Conservation (phyloP, 1,284 basidiomycete genomes). For the Marasmius tenuissimus region DNA sequence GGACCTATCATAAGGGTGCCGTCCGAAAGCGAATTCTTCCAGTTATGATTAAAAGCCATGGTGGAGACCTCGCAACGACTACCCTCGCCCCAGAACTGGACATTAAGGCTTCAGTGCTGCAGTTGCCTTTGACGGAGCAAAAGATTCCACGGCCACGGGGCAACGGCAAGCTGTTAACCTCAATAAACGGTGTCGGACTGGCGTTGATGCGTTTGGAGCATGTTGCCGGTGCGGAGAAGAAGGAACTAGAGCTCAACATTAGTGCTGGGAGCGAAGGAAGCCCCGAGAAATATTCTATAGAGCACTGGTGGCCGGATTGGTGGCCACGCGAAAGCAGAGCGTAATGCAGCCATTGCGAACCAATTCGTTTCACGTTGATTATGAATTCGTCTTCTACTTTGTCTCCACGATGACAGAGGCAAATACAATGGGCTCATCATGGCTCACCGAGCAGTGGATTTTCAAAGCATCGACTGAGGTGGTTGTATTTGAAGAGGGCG, state of each 20-base stretch:
- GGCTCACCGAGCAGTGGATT: slow-evolving; percentile 73
- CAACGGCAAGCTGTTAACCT: slow-evolving; percentile 65
- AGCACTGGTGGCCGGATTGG: slow-evolving; percentile 68
- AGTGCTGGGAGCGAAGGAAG: slow-evolving; percentile 24
- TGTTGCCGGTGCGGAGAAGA: slow-evolving; percentile 37
- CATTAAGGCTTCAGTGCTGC: slow-evolving; percentile 30
- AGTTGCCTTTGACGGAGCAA: slow-evolving; percentile 20
- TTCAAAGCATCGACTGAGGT: slow-evolving; percentile 25
- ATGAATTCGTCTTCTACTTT: not conserved
- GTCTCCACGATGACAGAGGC: slow-evolving; percentile 71
- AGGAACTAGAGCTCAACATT: slow-evolving; percentile 41
- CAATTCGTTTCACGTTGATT: not conserved
- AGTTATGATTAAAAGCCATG: slow-evolving; percentile 50
- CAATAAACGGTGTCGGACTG: slow-evolving; percentile 57
- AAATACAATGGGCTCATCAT: slow-evolving; percentile 84
- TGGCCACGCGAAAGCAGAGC: slow-evolving; percentile 47
- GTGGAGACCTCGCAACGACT: not conserved
- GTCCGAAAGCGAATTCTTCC: slow-evolving; percentile 92
- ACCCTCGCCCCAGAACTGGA: slow-evolving; percentile 33
- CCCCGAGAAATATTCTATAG: slow-evolving; percentile 39
- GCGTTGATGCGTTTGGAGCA: slow-evolving; percentile 75
- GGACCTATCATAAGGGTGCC: slow-evolving; percentile 94
- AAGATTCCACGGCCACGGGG: slow-evolving; percentile 53
- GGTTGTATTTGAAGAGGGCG: slow-evolving; percentile 22
- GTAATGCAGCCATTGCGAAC: not conserved